Percentiles rank a stretch among this genome's conserved stretches.
These are phyloP conservation scores for Microdochium trichocladiopsis DNA, from an alignment of 2,329 filamentous ascomycete species.

Conservation along the genomic window DNA sequence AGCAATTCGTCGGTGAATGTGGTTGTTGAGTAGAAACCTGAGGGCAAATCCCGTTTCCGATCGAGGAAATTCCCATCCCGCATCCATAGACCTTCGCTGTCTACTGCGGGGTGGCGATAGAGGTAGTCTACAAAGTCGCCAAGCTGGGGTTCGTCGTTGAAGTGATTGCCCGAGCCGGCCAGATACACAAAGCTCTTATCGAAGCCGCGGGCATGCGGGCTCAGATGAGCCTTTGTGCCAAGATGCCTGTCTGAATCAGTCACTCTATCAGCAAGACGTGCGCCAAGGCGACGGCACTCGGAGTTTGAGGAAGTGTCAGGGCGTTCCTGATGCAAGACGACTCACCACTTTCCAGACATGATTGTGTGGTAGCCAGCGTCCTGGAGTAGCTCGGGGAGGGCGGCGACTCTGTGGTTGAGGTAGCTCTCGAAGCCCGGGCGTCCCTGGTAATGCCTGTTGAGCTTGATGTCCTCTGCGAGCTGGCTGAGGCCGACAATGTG, in stretches of 20 bases:
- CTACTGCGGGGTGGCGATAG: neutral
- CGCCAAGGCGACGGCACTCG: neutral
- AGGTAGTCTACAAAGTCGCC: constrained; percentile 1
- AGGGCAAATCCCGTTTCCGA: constrained; percentile 20
- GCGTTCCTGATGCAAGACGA: constrained; percentile 36
- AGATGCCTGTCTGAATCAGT: constrained; percentile 25
- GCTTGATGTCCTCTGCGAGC: constrained; percentile 29
- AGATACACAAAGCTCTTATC: constrained; percentile 45
- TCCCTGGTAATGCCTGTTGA: constrained; percentile 21
- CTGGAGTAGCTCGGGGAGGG: constrained; percentile 45
- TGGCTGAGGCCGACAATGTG: constrained; percentile 42
- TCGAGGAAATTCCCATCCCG: constrained; percentile 8
- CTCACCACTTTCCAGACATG: constrained; percentile 52
- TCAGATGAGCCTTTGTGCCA: constrained; percentile 28
- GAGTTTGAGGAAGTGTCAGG: too few species aligned
- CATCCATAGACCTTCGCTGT: constrained; percentile 1
- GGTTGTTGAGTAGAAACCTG: constrained; percentile 36
- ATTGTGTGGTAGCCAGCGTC: constrained; percentile 49
- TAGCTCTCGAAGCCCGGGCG: constrained; percentile 50
- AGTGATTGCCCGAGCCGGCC: constrained; percentile 42
- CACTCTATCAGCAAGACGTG: neutral
- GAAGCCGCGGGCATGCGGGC: constrained; percentile 42
- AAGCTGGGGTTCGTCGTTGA: constrained; percentile 15
- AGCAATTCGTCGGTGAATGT: constrained; percentile 31
- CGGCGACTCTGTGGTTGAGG: constrained; percentile 45